These are phyloP conservation scores for Kodamaea kaohsiungensis DNA, from an alignment of 805 yeast genomes.

Conservation along the genomic window DNA sequence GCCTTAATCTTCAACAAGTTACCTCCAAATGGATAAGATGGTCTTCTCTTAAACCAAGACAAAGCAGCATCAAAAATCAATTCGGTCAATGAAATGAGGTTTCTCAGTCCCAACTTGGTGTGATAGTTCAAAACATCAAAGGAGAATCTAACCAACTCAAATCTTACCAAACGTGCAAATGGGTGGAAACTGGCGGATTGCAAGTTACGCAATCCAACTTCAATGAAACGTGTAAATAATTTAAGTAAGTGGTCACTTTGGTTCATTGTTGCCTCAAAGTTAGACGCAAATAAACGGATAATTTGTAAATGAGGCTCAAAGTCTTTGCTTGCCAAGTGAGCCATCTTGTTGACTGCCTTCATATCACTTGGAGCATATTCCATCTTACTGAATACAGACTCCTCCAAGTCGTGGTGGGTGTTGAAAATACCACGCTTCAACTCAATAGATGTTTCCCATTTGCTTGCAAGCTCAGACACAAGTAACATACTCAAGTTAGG, in stretches of 20 bases:
- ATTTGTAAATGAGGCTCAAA: slow-evolving; percentile 71
- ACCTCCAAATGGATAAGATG: slow-evolving; percentile 81
- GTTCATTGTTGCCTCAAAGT: slow-evolving; percentile 75
- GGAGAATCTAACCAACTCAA: slow-evolving; percentile 70
- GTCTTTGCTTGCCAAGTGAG: slow-evolving; percentile 47
- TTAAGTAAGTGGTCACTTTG: slow-evolving; percentile 71
- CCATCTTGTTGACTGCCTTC: slow-evolving; percentile 51
- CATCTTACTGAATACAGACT: slow-evolving; percentile 73
- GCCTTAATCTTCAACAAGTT: slow-evolving; percentile 70
- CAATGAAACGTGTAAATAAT: slow-evolving; percentile 61
- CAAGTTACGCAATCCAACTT: slow-evolving; percentile 54
- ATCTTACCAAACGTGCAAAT: slow-evolving; percentile 70
- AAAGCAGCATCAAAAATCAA: slow-evolving; percentile 66
- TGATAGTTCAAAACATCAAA: slow-evolving; percentile 64
- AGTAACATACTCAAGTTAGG: slow-evolving; percentile 59
- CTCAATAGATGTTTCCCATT: slow-evolving; percentile 69
- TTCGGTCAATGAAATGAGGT: slow-evolving; percentile 45
- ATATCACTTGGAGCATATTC: slow-evolving; percentile 86
- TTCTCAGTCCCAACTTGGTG: slow-evolving; percentile 48
- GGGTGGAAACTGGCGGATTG: slow-evolving; percentile 77
- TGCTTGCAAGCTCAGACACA: slow-evolving; percentile 64
- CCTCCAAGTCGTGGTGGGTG: slow-evolving; percentile 49
- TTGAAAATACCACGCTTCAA: slow-evolving; percentile 66
- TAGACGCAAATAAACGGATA: slow-evolving; percentile 67
- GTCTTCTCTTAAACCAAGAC: slow-evolving; percentile 71